phyloP scores from a whole-genome alignment of 495 filamentous ascomycete genomes.

The Hypoxylon rickii region DNA sequence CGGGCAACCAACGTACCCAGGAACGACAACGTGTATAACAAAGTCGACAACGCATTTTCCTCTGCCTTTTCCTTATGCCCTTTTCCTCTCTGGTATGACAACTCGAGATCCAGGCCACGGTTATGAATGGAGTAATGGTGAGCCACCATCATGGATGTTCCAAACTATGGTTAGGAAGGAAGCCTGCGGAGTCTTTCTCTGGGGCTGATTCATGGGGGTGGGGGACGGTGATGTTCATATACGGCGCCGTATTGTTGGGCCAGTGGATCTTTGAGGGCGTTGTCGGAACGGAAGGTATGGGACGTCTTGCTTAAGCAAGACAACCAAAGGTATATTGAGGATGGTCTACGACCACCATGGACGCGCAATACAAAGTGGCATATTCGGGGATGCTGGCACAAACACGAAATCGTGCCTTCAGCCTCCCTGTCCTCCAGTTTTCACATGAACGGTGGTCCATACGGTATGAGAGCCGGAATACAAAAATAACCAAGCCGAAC shows the following conservation, averaged over 20 bases:
- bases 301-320: slow-evolving; percentile 19
- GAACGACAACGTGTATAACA: slow-evolving; percentile 25
- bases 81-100: slow-evolving; percentile 14
- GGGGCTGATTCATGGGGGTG: slow-evolving; percentile 9
- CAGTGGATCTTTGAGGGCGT: slow-evolving; percentile 18
- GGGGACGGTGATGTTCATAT: slow-evolving; percentile 17
- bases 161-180: slow-evolving; percentile 1
- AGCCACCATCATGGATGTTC: slow-evolving; percentile 6
- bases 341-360: no score
- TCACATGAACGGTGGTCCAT: no score
- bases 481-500: no score
- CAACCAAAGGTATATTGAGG: no score
- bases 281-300: slow-evolving; percentile 19
- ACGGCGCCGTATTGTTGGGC: slow-evolving; percentile 10
- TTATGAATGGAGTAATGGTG: slow-evolving; percentile 5
- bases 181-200: no score
- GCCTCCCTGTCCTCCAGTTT: no score
- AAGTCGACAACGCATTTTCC: slow-evolving; percentile 10
- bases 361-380: no score
- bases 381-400: no score
- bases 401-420: no score
- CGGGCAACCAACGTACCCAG: slow-evolving; percentile 11
- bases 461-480: no score
- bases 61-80: slow-evolving; percentile 11
- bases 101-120: slow-evolving; percentile 8